Evolutionary conservation across 1,284 basidiomycete genomes (phyloP).

Genomic region (Laetiporus sulphureus): DNA sequence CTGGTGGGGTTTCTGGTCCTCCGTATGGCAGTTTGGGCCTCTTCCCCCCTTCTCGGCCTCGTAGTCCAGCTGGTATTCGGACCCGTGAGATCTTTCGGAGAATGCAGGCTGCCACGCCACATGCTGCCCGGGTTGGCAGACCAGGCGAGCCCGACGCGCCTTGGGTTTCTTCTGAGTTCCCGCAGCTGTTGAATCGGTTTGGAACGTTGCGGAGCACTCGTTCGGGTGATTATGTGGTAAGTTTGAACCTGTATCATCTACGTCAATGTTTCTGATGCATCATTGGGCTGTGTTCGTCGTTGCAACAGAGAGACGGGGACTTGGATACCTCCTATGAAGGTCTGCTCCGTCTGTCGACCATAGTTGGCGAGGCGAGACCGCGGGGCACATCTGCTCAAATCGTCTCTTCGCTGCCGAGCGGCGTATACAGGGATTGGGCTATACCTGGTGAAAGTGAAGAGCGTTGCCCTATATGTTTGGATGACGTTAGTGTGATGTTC

Average conservation of each 20-base stretch:
- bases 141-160: too few species aligned
- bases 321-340: constrained; percentile 68
- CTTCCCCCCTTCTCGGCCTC: too few species aligned
- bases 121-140: too few species aligned
- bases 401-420: constrained; percentile 50
- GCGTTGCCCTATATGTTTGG: constrained; percentile 73
- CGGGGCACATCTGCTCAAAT: constrained; percentile 54
- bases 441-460: constrained; percentile 50
- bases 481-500: constrained; percentile 55
- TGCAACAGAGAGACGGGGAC: constrained; percentile 56
- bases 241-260: constrained; percentile 11
- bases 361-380: constrained; percentile 59
- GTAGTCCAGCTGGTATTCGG: too few species aligned
- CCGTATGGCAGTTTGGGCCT: too few species aligned
- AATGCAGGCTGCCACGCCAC: too few species aligned
- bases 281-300: too few species aligned
- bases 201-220: too few species aligned
- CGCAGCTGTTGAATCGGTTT: too few species aligned
- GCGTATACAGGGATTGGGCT: constrained; percentile 60
- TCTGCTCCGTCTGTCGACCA: constrained; percentile 47
- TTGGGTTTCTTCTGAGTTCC: too few species aligned
- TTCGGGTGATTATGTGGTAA: constrained; percentile 64
- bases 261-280: not conserved
- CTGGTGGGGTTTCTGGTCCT: too few species aligned
- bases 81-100: too few species aligned